These are phyloP conservation scores for Tricholoma matsutake DNA, from an alignment of 768 basidiomycete genomes.

Conservation along the genomic window DNA sequence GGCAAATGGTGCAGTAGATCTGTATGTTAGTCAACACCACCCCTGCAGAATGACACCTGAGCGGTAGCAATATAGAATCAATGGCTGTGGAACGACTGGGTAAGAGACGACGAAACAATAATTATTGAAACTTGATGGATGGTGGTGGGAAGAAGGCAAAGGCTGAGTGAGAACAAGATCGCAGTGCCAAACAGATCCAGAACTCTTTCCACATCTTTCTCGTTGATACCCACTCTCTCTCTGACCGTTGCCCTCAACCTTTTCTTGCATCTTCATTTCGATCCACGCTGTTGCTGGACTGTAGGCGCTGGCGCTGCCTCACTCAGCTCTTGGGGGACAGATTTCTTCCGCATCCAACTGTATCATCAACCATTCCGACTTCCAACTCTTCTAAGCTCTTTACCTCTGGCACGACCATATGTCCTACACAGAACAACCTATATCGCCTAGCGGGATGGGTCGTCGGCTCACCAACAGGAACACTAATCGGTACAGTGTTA, in stretches of 20 bases:
- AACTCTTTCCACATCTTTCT: slow-evolving; percentile 14
- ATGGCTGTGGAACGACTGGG: not conserved
- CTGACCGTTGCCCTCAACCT: slow-evolving; percentile 10
- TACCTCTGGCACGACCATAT: slow-evolving; percentile 38
- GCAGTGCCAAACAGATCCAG: not conserved
- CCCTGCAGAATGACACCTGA: not conserved
- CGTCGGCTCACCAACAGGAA: slow-evolving; percentile 87
- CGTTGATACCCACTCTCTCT: slow-evolving; percentile 36
- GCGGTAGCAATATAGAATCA: not conserved
- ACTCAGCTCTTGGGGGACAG: slow-evolving; percentile 16
- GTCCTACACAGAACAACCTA: slow-evolving; percentile 61
- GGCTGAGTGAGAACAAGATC: not conserved
- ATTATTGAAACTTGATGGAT: not conserved
- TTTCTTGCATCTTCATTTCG: slow-evolving; percentile 20
- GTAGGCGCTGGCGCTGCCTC: slow-evolving; percentile 47
- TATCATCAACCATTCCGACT: slow-evolving; percentile 14
- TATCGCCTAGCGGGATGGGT: slow-evolving; percentile 64
- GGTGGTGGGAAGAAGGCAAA: slow-evolving; percentile 20
- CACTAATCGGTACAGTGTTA: slow-evolving; percentile 95
- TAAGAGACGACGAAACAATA: not conserved
- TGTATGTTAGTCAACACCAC: too few relatives aligned
- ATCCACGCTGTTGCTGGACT: slow-evolving; percentile 25
- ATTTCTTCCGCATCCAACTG: slow-evolving; percentile 13
- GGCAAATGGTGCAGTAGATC: not conserved
- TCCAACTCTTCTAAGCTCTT: slow-evolving; percentile 15